phyloP scores from a whole-genome alignment of 441 rosid species.

The Jatropha podagrica region DNA sequence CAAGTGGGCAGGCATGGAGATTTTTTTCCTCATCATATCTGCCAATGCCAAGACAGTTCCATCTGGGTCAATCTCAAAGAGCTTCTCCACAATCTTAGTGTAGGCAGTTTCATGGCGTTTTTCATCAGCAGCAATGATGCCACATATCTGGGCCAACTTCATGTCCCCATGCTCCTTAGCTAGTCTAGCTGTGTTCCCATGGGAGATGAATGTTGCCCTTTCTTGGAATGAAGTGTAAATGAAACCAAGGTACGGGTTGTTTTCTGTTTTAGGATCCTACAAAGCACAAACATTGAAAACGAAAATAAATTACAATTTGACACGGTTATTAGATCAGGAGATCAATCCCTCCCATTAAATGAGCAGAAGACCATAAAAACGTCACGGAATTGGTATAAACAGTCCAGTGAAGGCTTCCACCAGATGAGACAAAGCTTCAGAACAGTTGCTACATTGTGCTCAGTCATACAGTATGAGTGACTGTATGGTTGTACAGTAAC shows the following conservation, averaged over 20 bases:
- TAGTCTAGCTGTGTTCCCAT: constrained; percentile 81
- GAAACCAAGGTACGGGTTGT: constrained; percentile 78
- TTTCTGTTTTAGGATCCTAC: constrained; percentile 75
- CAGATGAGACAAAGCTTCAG: neutral
- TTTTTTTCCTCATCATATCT: constrained; percentile 89
- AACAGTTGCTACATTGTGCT: neutral
- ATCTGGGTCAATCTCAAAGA: constrained; percentile 76
- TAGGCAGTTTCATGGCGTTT: constrained; percentile 90
- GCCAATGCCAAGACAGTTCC: constrained; percentile 69
- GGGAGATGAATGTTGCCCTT: constrained; percentile 85
- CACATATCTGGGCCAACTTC: constrained; percentile 79
- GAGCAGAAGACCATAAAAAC: neutral
- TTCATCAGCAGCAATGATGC: constrained; percentile 80
- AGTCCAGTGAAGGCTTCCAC: neutral
- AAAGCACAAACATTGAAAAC: neutral
- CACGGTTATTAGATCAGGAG: neutral
- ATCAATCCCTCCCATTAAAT: neutral
- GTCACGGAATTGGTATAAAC: neutral
- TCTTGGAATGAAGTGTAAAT: constrained; percentile 92
- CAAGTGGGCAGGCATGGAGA: constrained; percentile 85
- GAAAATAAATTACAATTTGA: neutral
- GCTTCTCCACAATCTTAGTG: constrained; percentile 80
- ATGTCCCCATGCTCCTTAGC: constrained; percentile 75
- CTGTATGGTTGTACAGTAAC: neutral
- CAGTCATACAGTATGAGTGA: too few relatives aligned